Conservation (phyloP, 108 stramenopile species). For the Cyclotella sp. region DNA sequence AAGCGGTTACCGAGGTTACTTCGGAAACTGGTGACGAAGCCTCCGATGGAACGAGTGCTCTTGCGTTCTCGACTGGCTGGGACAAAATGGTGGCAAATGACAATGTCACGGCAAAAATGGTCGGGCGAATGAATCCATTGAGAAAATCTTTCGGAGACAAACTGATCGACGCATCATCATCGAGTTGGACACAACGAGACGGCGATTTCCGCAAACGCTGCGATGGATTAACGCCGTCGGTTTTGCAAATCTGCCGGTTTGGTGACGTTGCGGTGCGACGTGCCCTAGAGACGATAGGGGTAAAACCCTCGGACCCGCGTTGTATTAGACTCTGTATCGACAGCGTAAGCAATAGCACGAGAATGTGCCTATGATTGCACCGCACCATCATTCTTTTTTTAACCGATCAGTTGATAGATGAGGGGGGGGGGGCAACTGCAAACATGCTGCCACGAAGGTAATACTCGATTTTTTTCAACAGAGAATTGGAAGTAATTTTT, state of each 20-base stretch:
- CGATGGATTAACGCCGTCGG: background rate
- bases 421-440: too few relatives aligned
- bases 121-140: conserved; percentile 16
- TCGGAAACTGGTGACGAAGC: conserved; percentile 1
- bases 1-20: background rate
- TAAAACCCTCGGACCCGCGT: background rate
- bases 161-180: background rate
- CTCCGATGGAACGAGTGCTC: background rate
- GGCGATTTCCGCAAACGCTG: background rate
- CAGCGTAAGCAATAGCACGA: background rate
- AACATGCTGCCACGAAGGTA: too few relatives aligned
- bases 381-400: too few relatives aligned
- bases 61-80: conserved; percentile 17
- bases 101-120: conserved; percentile 18
- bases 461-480: too few relatives aligned
- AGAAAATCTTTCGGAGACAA: conserved; percentile 3
- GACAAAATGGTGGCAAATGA: conserved; percentile 11
- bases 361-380: background rate
- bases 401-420: too few relatives aligned
- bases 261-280: background rate
- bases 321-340: background rate
- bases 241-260: background rate
- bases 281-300: background rate
- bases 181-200: background rate
- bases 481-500: too few relatives aligned